phyloP scores from a whole-genome alignment of 306 rosid species.

The Hippophae tibetana region DNA sequence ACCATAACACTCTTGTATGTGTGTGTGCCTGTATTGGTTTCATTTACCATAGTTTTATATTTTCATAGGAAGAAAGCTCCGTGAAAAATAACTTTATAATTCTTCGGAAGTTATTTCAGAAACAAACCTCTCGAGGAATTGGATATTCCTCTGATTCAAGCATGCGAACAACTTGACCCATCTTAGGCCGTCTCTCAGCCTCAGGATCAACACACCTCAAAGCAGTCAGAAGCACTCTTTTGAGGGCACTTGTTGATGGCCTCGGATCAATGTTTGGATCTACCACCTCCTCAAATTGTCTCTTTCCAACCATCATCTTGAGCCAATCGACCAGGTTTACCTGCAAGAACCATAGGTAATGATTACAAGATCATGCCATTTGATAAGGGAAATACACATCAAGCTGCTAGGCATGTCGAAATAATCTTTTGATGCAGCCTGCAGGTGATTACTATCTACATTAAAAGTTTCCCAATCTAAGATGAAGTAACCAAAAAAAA shows the following conservation, averaged over 20 bases:
- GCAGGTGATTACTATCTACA: too few relatives aligned
- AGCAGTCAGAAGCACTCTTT: conserved; percentile 81
- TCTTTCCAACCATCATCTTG: conserved; percentile 85
- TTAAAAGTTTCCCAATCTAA: neutral
- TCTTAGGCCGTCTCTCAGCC: conserved; percentile 74
- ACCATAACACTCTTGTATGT: too few relatives aligned
- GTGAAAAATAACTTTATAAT: neutral
- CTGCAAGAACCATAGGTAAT: conserved; percentile 33
- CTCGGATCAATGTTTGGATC: conserved; percentile 80
- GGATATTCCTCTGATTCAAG: conserved; percentile 94
- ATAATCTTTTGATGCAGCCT: neutral
- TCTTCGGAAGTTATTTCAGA: conserved; percentile 12
- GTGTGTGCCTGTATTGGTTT: too few relatives aligned
- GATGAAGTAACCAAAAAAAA: neutral
- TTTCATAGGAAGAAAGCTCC: neutral
- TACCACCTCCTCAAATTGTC: conserved; percentile 83
- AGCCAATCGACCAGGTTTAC: conserved; percentile 95
- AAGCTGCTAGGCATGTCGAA: conserved; percentile 5
- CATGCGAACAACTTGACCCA: conserved; percentile 96
- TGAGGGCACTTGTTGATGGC: conserved; percentile 84
- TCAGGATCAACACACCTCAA: conserved; percentile 92
- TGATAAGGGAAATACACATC: neutral
- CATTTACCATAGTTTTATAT: conserved; percentile 3
- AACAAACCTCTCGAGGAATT: conserved; percentile 69
- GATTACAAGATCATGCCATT: neutral